Base-by-base conservation (phyloP, 371 early-diverging fungal species). In the Choanephora cucurbitarum region DNA sequence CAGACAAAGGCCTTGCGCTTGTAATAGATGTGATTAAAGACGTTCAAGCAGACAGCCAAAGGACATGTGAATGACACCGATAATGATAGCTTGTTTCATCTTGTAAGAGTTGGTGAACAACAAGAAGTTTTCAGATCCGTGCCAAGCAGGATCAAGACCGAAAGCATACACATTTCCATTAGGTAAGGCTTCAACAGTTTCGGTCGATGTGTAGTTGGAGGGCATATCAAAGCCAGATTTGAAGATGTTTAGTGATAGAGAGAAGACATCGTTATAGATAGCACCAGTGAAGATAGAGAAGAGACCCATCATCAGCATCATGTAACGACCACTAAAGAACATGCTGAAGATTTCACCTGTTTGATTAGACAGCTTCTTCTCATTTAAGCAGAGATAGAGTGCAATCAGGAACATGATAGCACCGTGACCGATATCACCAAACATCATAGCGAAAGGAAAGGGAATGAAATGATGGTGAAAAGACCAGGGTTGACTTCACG, bases 401-500 rank as follows among this genome's bases (percentile, higher is more conserved):
- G 90, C 95, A 53, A 83, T 65, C 19, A 91, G 63, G 8, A 94
- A 69, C 75, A 98, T 84, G 47, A 99, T 60, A 51, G 95, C 66
- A 19, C 99, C 99, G 67, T 99, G 99, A 24, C 99, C 99, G 43
- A 99, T 84, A 80, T 99, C 99, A 57, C 99, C 99, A 87, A 99
- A 99, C 99, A 99, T 99, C 56, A 98, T 90, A 39, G 99, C 99
- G 80, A 99, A 99, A 99, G 70, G 77, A 99, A 99, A 17, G 99
- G 99, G 86, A 99, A 99, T 0, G 98, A 95, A 43, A 99, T 93
- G 23, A 95, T 75, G 0, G 97, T 96, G 67, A 99, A 99, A 37
- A 99, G 85, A 32, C 97, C 99, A 32, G 99, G 99, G 74, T 99
- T 99, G 66, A 99, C 97, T 80, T 99, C 99, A 55, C 94, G 87